Evolutionary conservation across 345 rosid species (phyloP), one percentile per base, ranked within the genome.

Genomic region (Rhodamnia rubescens): DNA sequence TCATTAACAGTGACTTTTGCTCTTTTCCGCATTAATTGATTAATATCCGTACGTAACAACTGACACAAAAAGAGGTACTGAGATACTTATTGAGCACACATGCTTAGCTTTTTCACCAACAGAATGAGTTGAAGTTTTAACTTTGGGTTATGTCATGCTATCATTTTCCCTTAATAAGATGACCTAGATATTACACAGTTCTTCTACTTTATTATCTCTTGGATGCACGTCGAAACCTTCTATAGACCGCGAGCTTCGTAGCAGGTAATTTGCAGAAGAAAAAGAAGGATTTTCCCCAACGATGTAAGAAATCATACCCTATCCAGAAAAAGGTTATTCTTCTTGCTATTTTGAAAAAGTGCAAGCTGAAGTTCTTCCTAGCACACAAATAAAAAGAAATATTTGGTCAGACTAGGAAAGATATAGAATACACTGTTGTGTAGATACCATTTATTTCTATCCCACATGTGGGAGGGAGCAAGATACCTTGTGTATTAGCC

Each of bases 351-450:
- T 21, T 83, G 84, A 75, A 89, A 88, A 82, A 94, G 89, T 47
- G 94, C 93, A 78, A 85, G 90, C 83, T 86, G 93, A 84, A 94
- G 88, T 4, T 90, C 91, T 85, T 91, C 95, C 96, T 93, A 90
- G 54, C 32, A 16, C 53, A 50, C 24, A 29, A 61, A 74, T 7
- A 40, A 13, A 10, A 69, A 44, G 53, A n/a, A 85, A 85, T 53
- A 55, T 50, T 69, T 32, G 47, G 78, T 69, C 47, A 69, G 47
- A 32, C 24, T 69, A 18, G 78, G 44, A 24, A n/a, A n/a, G n/a
- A n/a, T n/a, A n/a, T 32, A 32, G 3, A 9, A 69, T 64, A 64
- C 6, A 64, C 78, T 64, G 78, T 18, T 22, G 44, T 16, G 32
- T 69, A 32, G 78, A 69, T 69, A 69, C 11, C 6, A 36, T 69